Evolutionary conservation across 345 rosid species (phyloP), one percentile per base, ranked within the genome.

Genomic region (Nephelium lappaceum): DNA sequence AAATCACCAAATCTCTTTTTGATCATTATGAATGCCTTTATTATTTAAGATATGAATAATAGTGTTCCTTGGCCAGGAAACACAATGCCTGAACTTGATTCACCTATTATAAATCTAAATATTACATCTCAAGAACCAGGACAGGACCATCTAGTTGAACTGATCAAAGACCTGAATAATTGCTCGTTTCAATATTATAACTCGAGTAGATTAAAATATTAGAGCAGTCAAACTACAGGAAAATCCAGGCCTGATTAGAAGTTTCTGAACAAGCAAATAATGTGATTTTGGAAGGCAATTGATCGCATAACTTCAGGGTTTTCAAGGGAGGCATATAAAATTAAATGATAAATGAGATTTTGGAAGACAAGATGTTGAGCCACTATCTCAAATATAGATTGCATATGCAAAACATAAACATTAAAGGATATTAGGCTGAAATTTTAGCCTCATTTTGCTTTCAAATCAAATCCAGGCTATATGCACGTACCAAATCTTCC

Each of bases 1-100:
- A 74, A 80, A 64, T 18, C 78, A 77, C 31, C 74, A 69, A 49
- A 41, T 21, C 61, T 41, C 23, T 39, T 31, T 14, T 47, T 43
- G 21, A 11, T 68, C 73, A 3, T 24, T 36, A 16, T 72, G 43
- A 53, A 72, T 11, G 75, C 45, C 75, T 64, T 24, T 24, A n/a
- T 63, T 27, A 47, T 47, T 15, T 4, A 27, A 61, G 39, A 61
- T 41, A 64, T 7, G 11, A 25, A 42, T 74, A 43, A 14, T 57
- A 27, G 8, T 11, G n/a, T 23, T 15, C 41, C 76, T 11, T 36
- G 18, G 24, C 11, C 49, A 41, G 12, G 31, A 68, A 68, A 68
- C 71, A 5, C 51, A 68, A 68, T 7, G 15, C 49, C 27, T 12
- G 12, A 68, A 68, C 71, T 47, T 16, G 8, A 65, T 64, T 49